A percentile compares a stretch with the other conserved stretches of the same genome.
Conservation (phyloP, 2,329 filamentous ascomycete genomes). For the Xylaria digitata region DNA sequence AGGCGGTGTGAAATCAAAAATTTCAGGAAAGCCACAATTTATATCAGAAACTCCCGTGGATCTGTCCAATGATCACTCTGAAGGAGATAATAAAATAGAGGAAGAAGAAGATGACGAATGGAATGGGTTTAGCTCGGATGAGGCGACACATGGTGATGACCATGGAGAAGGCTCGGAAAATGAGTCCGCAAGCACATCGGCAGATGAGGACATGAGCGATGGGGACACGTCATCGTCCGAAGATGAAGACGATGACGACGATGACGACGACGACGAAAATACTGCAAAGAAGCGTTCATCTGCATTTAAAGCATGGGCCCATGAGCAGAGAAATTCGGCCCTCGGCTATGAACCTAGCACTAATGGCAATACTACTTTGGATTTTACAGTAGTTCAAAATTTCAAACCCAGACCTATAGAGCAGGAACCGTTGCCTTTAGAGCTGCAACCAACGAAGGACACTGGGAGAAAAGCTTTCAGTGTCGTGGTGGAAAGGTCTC, state of each 20-base stretch:
- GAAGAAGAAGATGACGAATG: constrained; percentile 62
- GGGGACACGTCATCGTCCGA: constrained; percentile 50
- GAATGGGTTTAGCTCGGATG: constrained; percentile 70
- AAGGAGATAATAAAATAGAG: constrained; percentile 27
- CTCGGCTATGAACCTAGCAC: constrained; percentile 71
- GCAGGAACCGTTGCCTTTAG: constrained; percentile 75
- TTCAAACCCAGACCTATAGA: constrained; percentile 76
- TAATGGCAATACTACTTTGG: constrained; percentile 55
- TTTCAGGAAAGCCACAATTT: constrained; percentile 56
- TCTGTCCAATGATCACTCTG: constrained; percentile 45
- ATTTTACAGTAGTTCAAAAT: constrained; percentile 67
- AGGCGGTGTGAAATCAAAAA: constrained; percentile 68
- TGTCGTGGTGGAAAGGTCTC: constrained; percentile 74
- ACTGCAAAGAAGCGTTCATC: constrained; percentile 59
- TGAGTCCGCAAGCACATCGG: constrained; percentile 49
- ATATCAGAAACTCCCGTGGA: constrained; percentile 12
- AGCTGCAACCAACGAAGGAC: constrained; percentile 71
- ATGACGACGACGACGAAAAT: constrained; percentile 46
- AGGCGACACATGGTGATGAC: constrained; percentile 46
- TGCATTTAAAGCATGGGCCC: constrained; percentile 95
- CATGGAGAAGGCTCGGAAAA: constrained; percentile 46
- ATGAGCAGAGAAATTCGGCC: constrained; percentile 84
- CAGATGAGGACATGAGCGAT: constrained; percentile 22
- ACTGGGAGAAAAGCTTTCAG: constrained; percentile 78
- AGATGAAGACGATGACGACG: constrained; percentile 50